phyloP scores from a whole-genome alignment of 352 stramenopile species.

The Pelagophyceae sp. region DNA sequence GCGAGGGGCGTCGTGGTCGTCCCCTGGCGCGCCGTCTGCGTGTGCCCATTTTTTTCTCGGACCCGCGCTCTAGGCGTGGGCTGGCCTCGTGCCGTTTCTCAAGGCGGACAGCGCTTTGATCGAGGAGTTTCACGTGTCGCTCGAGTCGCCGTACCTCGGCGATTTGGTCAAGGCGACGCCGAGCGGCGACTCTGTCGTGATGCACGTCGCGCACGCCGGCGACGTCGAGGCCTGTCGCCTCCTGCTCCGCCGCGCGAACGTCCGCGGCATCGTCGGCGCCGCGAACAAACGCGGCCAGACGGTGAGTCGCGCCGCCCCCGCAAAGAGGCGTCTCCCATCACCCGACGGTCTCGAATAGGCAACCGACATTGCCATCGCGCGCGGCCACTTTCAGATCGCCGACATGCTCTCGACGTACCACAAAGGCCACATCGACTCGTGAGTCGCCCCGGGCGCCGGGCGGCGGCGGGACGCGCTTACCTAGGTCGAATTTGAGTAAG shows the following conservation, averaged over 20 bases:
- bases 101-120: not conserved
- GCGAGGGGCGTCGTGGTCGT: too few species aligned
- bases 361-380: not conserved
- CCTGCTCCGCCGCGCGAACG: not conserved
- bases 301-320: too few species aligned
- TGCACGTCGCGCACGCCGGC: not conserved
- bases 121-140: not conserved
- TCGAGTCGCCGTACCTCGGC: too few species aligned
- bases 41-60: too few species aligned
- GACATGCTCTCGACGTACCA: not conserved
- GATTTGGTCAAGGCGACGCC: not conserved
- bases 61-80: too few species aligned
- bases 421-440: not conserved
- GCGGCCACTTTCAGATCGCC: not conserved
- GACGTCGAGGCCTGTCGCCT: not conserved
- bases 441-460: too few species aligned
- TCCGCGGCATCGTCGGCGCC: not conserved
- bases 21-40: too few species aligned
- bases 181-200: not conserved
- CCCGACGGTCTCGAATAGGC: too few species aligned
- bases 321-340: too few species aligned
- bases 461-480: too few species aligned
- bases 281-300: not conserved
- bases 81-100: not conserved
- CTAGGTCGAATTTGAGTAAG: too few species aligned